Evolutionary conservation across 495 filamentous ascomycete species (phyloP), one percentile per base, ranked within the genome.

Genomic region (Trichoderma erinaceum): DNA sequence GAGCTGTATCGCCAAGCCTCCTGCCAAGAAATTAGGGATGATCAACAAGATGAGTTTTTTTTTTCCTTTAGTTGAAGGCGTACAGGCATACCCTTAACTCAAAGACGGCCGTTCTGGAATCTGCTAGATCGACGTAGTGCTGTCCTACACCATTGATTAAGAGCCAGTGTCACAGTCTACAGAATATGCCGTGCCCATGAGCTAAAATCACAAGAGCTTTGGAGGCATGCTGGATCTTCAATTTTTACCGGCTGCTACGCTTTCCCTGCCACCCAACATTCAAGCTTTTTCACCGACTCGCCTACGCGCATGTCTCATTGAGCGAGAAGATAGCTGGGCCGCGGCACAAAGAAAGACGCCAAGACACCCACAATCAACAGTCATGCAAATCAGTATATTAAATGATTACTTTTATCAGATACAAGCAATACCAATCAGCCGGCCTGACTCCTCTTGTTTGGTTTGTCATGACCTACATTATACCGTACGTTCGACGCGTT

Each of bases 1-100:
- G 16, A 32, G 27, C 11, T 21, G 21, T 23, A 32, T 61, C 56
- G 56, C 56, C 56, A 61, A 61, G 25, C 18, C 48, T 13, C 27
- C 27, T 15, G 56, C 56, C 56, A 61, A 61, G 56, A 32, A 16
- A 61, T 13, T 32, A 61, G 56, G 56, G 56, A 61, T 61, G 16
- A 4, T 3, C 3, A 2, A 7, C 16, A 25, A 32, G 56, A 61
- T 32, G 12, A 61, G 15, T 25, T 32, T 52, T 32, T 25, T 25
- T 61, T 25, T 32, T 52, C 18, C 13, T 25, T 61, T 29, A 23
- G 25, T 32, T 21, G 5, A 61, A 58, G 11, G 56, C 7, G 15
- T 52, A 23, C 21, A 10, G 25, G n/a, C 21, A 21, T 23, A 23
- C 25, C 25, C 12, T 61, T 61, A 3, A 15, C 11, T 3, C 4